Conservation (phyloP, 148 eudicot species). For the Fagopyrum tataricum region DNA sequence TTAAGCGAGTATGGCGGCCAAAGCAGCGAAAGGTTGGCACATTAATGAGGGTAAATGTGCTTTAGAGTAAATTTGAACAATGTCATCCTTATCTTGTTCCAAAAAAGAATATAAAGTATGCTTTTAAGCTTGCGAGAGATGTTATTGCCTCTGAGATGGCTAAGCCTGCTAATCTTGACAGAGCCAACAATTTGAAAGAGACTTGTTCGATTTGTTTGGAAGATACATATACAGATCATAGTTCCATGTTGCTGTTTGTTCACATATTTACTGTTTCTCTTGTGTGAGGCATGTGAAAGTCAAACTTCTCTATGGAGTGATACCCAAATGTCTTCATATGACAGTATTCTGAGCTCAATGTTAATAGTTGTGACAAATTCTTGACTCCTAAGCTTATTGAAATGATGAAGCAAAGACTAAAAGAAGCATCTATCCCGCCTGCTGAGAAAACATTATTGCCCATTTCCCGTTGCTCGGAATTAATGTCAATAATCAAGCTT, state of each 20-base stretch:
- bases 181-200: constrained; percentile 19
- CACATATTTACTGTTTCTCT: constrained; percentile 61
- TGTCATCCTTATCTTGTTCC: constrained; percentile 40
- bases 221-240: constrained; percentile 34
- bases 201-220: constrained; percentile 74
- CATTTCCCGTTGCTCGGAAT: constrained; percentile 67
- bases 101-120: constrained; percentile 47
- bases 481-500: constrained; percentile 64
- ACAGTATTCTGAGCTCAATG: constrained; percentile 37
- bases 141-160: constrained; percentile 45
- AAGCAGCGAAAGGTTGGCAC: constrained; percentile 34
- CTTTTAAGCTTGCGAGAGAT: constrained; percentile 67
- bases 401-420: constrained; percentile 50
- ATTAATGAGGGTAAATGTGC: constrained; percentile 30
- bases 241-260: constrained; percentile 49
- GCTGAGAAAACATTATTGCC: constrained; percentile 66
- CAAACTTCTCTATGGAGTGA: constrained; percentile 49
- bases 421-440: constrained; percentile 68
- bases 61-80: constrained; percentile 31
- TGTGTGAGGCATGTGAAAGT: constrained; percentile 79
- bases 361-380: constrained; percentile 47
- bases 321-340: constrained; percentile 78
- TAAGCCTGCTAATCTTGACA: constrained; percentile 26
- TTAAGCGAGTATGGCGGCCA: constrained; percentile 36
- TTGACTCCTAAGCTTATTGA: constrained; percentile 47